Evolutionary conservation across 2,329 filamentous ascomycete genomes (phyloP), one percentile per base, ranked within the genome.

Genomic region (Penicillium palitans): DNA sequence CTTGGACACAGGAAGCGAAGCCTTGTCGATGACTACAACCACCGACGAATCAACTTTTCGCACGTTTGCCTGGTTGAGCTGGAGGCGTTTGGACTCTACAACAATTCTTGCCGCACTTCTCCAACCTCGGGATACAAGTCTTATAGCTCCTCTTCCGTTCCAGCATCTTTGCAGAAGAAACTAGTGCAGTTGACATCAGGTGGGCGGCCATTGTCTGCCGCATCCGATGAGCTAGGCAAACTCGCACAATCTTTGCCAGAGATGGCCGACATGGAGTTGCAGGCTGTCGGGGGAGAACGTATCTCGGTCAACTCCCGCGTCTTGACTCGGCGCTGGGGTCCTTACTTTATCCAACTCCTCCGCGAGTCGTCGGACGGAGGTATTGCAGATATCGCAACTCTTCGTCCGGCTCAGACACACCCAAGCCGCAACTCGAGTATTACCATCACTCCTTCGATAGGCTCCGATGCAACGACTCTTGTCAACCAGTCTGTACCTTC

Each of bases 31-130:
- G 95, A 99, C 74, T 99, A 99, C 76, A 98, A 98, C 72, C 95
- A 98, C 70, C 89, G 95, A 12, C 89, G 95, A 27, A 96, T 99
- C 76, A 99, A 99, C 75, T 99, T 98, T 73, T 90, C 90, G 10
- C 96, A 99, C 70, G 87, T 98, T 29, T 98, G 95, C 74, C 90
- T 98, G 83, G 93, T 99, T 9, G 95, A 99, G 75, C 81, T 99
- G 12, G 95, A 99, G 72, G 93, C 95, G 0, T 99, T 98, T 78
- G 95, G 95, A 1, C 87, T 99, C 44, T 98, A 97, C 73, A 93
- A 98, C 72, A 99, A 98, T 72, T 93, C 95, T 12, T 86, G 93
- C 63, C 90, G 88, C 72, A 86, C 83, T 0, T 81, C 85, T 5
- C 90, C 93, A 1, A 87, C 91, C 67, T 96, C 92, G 0, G 89